These are phyloP conservation scores for Capsicum pubescens DNA, from an alignment of 257 asterid species.

Conservation along the genomic window DNA sequence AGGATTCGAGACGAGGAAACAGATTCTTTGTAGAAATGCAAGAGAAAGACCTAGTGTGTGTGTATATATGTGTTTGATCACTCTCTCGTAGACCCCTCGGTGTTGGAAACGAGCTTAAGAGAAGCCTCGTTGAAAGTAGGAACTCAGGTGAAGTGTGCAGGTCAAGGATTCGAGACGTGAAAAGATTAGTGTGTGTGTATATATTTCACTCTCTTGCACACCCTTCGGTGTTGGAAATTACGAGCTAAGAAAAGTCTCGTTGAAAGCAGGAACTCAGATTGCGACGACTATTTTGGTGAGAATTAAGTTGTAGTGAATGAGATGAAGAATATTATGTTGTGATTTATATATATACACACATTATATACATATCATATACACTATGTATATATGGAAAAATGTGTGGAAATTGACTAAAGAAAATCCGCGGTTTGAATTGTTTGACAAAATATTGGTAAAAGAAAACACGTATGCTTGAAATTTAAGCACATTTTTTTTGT, in stretches of 20 bases:
- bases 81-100: too few species aligned
- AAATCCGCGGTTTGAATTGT: conserved; percentile 22
- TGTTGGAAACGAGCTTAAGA: too few species aligned
- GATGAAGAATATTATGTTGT: not conserved
- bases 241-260: not conserved
- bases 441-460: conserved; percentile 22
- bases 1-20: too few species aligned
- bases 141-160: not conserved
- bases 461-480: conserved; percentile 26
- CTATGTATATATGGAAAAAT: not conserved
- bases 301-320: not conserved
- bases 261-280: not conserved
- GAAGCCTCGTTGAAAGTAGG: too few species aligned
- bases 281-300: not conserved
- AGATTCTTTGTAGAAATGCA: too few species aligned
- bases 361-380: not conserved
- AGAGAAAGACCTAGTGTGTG: too few species aligned
- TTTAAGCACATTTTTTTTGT: not conserved
- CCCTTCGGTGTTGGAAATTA: too few species aligned
- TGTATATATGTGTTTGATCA: too few species aligned
- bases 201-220: too few species aligned
- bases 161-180: not conserved
- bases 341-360: not conserved
- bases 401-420: conserved; percentile 10
- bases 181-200: too few species aligned